Percentiles rank a stretch among this genome's conserved stretches.
phyloP scores from a whole-genome alignment of 192 early-diverging fungal species.

The Coemansia pectinata region DNA sequence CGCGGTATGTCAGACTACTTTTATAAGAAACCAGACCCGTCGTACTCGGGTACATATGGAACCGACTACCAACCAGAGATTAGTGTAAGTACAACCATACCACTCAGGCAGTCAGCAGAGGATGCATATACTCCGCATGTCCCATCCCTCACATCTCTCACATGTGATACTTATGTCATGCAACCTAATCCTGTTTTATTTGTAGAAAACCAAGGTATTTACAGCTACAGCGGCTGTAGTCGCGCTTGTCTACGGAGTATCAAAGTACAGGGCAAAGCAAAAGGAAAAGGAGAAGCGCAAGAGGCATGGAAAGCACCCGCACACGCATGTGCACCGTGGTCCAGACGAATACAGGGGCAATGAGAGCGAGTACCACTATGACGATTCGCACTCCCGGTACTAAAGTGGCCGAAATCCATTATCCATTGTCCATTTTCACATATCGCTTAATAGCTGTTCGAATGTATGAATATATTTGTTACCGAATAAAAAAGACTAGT shows the following conservation, averaged over 20 bases:
- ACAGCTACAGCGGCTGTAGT: conserved; percentile 17
- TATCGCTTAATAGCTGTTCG: not conserved
- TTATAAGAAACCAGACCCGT: conserved; percentile 42
- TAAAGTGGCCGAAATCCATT: not conserved
- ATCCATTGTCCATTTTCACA: not conserved
- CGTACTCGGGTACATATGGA: conserved; percentile 33
- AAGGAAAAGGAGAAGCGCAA: conserved; percentile 22
- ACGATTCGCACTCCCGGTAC: conserved; percentile 1
- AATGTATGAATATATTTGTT: not conserved
- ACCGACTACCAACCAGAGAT: conserved; percentile 45
- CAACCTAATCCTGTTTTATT: not conserved
- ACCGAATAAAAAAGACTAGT: conserved; percentile 16
- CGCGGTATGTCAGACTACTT: conserved; percentile 39
- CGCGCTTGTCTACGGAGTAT: conserved; percentile 10
- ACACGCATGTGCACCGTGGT: conserved; percentile 3
- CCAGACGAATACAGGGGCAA: not conserved
- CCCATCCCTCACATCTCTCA: conserved; percentile 1
- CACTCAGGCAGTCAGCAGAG: not conserved
- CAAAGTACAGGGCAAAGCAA: conserved; percentile 17
- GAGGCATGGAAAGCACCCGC: conserved; percentile 18
- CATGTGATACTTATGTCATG: conserved; percentile 1
- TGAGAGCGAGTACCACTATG: not conserved
- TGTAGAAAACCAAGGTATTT: conserved; percentile 40
- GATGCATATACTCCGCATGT: not conserved
- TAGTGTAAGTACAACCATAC: conserved; percentile 28